phyloP scores from a whole-genome alignment of 1,139 yeast genomes.

The Saccharomyces hybrid region DNA sequence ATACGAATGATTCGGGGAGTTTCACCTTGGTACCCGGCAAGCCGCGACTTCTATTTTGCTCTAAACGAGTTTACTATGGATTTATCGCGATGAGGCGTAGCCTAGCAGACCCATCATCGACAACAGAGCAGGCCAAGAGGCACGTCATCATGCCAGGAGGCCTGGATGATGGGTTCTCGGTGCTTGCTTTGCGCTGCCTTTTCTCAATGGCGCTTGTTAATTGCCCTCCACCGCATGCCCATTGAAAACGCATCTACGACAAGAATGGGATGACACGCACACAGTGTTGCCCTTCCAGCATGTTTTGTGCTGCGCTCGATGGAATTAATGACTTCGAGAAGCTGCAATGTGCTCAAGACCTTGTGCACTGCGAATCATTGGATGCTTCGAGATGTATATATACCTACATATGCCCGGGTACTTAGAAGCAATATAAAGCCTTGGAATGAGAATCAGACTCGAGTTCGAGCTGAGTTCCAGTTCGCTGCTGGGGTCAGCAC shows the following conservation, averaged over 20 bases:
- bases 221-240: too few species aligned
- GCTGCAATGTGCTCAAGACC: background rate
- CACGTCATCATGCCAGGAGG: background rate
- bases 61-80: background rate
- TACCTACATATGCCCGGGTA: too few species aligned
- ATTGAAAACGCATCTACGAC: too few species aligned
- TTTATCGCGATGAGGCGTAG: background rate
- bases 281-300: too few species aligned
- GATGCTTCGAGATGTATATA: too few species aligned
- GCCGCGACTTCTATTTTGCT: background rate
- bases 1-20: background rate
- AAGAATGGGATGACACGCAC: too few species aligned
- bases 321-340: too few species aligned
- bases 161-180: background rate
- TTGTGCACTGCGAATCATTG: background rate
- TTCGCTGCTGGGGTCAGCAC: constrained; percentile 2
- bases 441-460: too few species aligned
- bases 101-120: background rate
- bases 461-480: too few species aligned
- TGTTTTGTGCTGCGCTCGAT: background rate
- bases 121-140: background rate
- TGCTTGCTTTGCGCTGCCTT: background rate
- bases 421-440: too few species aligned
- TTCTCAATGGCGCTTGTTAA: too few species aligned
- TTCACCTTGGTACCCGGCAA: background rate